Evolutionary conservation across 345 rosid genomes (phyloP).

Genomic region (Euphorbia tirucalli): DNA sequence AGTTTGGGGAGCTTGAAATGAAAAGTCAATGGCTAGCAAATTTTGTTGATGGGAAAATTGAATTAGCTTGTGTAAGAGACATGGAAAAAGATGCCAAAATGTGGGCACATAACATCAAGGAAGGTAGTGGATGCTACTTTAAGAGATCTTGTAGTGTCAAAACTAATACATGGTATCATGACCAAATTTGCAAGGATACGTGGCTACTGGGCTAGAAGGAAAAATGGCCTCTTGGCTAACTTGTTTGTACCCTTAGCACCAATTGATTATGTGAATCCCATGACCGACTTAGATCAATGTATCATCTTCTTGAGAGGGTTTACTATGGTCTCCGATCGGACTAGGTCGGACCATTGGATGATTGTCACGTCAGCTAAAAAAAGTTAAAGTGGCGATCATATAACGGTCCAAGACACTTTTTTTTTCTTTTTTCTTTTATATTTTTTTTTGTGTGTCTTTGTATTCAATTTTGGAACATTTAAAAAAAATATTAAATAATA

Average conservation of each 20-base stretch:
- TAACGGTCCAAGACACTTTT: no score
- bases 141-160: constrained; percentile 34
- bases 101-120: constrained; percentile 34
- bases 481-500: no score
- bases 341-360: no score
- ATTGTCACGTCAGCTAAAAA: no score
- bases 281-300: not conserved
- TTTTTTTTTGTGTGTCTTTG: no score
- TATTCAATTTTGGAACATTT: no score
- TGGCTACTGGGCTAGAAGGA: constrained; percentile 40
- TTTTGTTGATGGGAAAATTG: constrained; percentile 35
- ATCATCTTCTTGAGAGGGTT: no score
- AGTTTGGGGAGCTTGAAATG: constrained; percentile 29
- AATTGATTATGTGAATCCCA: constrained; percentile 29
- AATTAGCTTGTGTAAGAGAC: constrained; percentile 30
- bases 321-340: no score
- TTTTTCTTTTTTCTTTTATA: no score
- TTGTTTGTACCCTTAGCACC: constrained; percentile 43
- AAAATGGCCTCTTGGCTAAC: constrained; percentile 34
- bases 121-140: constrained; percentile 22
- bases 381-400: no score
- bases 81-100: constrained; percentile 34
- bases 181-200: constrained; percentile 40
- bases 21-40: constrained; percentile 41
- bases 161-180: constrained; percentile 42